Percentiles rank a stretch among this genome's conserved stretches.
Evolutionary conservation across 2,329 filamentous ascomycete species (phyloP).

Genomic region (Celoporthe dispersa): DNA sequence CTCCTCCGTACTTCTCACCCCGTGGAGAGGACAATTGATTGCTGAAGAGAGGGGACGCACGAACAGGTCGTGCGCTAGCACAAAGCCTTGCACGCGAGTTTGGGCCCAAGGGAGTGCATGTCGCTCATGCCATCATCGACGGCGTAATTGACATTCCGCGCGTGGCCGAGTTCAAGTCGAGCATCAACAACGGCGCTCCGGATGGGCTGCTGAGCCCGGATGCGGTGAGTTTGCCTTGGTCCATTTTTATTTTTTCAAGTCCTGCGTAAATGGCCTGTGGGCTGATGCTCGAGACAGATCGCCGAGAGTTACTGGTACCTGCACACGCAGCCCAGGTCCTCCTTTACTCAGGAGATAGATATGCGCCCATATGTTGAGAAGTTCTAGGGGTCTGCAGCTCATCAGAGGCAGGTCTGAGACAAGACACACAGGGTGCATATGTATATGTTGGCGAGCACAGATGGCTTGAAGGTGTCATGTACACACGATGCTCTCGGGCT

Average conservation of each 20-base stretch:
- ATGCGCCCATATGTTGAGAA: conserved; percentile 82
- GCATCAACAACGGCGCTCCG: conserved; percentile 48
- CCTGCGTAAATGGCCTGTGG: neutral
- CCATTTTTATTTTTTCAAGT: neutral
- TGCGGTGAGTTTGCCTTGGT: conserved; percentile 61
- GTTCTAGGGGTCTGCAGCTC: conserved; percentile 56
- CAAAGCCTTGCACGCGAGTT: conserved; percentile 84
- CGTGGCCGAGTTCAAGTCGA: conserved; percentile 55
- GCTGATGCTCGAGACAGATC: conserved; percentile 58
- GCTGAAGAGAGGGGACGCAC: neutral
- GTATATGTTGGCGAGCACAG: neutral
- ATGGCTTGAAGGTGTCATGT: neutral
- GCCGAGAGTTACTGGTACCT: conserved; percentile 85
- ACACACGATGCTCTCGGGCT: neutral
- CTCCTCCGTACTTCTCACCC: neutral
- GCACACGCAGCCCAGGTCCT: conserved; percentile 78
- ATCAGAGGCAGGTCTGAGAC: no score
- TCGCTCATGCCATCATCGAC: conserved; percentile 82
- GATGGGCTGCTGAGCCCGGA: conserved; percentile 74
- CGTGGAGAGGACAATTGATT: no score
- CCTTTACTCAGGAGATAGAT: conserved; percentile 83
- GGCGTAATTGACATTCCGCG: conserved; percentile 82
- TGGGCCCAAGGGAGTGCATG: conserved; percentile 81
- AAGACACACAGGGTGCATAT: neutral
- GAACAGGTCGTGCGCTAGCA: conserved; percentile 64